Percentiles rank a stretch among this genome's conserved stretches.
phyloP scores from a whole-genome alignment of 2,329 filamentous ascomycete species.

The Cladosporium sp. region DNA sequence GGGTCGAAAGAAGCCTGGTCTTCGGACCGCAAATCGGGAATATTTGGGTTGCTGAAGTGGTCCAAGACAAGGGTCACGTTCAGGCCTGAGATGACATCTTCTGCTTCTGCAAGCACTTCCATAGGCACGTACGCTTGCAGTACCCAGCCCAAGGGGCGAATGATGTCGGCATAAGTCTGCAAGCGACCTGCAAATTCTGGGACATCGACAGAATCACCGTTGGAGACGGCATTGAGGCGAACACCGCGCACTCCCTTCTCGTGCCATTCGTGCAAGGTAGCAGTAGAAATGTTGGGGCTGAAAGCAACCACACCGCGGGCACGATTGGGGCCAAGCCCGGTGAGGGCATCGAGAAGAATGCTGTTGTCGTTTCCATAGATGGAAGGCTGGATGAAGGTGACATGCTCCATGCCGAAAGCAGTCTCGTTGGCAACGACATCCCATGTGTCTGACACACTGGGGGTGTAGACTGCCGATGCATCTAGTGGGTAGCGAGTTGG shows the following conservation, averaged over 20 bases:
- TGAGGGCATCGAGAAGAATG: constrained; percentile 54
- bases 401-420: constrained; percentile 49
- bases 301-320: constrained; percentile 56
- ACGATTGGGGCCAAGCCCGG: constrained; percentile 44
- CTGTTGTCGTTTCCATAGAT: constrained; percentile 60
- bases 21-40: background rate
- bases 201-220: constrained; percentile 37
- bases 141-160: constrained; percentile 52
- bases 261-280: constrained; percentile 52
- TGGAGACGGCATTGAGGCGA: constrained; percentile 56
- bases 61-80: constrained; percentile 55
- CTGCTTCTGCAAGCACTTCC: constrained; percentile 43
- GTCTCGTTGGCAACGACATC: constrained; percentile 18
- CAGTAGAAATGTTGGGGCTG: constrained; percentile 42
- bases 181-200: constrained; percentile 42
- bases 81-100: constrained; percentile 46
- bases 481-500: constrained; percentile 48
- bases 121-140: constrained; percentile 57
- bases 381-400: constrained; percentile 57
- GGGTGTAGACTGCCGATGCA: constrained; percentile 7
- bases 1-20: constrained; percentile 5
- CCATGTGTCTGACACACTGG: constrained; percentile 4
- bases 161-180: constrained; percentile 46
- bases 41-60: constrained; percentile 49
- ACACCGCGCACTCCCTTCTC: constrained; percentile 55